phyloP scores from a whole-genome alignment of 768 basidiomycete species.

The Pleurotus citrinopileatus region DNA sequence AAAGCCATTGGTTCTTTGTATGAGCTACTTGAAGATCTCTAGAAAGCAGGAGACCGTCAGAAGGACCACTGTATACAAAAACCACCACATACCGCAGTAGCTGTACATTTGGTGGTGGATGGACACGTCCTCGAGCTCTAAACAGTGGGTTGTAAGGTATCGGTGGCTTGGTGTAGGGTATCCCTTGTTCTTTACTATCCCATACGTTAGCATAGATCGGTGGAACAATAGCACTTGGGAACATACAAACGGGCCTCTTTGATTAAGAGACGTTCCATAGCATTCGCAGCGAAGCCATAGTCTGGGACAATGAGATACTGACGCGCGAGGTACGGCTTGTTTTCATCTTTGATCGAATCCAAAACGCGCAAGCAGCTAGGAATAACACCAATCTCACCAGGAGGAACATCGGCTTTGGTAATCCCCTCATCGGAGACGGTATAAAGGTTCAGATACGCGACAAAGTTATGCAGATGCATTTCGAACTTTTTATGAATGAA shows the following conservation, averaged over 20 bases:
- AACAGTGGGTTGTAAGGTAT: too few relatives aligned
- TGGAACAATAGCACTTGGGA: too few relatives aligned
- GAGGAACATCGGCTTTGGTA: background rate
- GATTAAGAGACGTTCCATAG: background rate
- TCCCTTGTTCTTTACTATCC: too few relatives aligned
- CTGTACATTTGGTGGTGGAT: too few relatives aligned
- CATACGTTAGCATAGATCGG: too few relatives aligned
- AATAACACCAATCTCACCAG: background rate
- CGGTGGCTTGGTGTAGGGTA: too few relatives aligned
- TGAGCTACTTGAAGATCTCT: too few relatives aligned
- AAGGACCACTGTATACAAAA: too few relatives aligned
- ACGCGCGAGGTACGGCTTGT: background rate
- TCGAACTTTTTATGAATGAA: background rate
- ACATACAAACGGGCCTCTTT: background rate
- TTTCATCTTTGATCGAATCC: conserved; percentile 2
- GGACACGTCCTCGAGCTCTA: too few relatives aligned
- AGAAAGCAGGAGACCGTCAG: too few relatives aligned
- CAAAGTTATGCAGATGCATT: background rate
- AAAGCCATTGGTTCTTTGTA: too few relatives aligned
- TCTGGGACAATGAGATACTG: background rate
- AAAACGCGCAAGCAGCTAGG: background rate
- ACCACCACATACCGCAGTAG: too few relatives aligned
- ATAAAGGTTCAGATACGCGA: background rate
- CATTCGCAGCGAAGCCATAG: background rate
- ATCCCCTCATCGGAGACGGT: background rate